phyloP scores from a whole-genome alignment of 768 basidiomycete genomes.

The Plicaturopsis crispa region DNA sequence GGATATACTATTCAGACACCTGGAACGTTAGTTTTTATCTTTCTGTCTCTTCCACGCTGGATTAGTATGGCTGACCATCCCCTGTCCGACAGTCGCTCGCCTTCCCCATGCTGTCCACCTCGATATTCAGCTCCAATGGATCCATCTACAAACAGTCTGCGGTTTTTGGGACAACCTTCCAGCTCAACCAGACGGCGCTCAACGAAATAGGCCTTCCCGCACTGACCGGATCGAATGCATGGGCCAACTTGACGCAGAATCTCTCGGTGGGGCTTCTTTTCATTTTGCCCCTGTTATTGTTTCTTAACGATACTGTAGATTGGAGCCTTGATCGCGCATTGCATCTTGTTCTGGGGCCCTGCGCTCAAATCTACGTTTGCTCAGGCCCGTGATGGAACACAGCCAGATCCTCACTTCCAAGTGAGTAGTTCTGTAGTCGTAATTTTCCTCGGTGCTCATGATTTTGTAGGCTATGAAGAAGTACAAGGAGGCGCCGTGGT shows the following conservation, averaged over 20 bases:
- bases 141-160: conserved; percentile 44
- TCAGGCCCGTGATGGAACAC: conserved; percentile 33
- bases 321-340: conserved; percentile 52
- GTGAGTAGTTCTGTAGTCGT: conserved; percentile 15
- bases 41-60: conserved; percentile 15
- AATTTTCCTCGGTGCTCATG: background rate
- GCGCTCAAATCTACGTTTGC: conserved; percentile 43
- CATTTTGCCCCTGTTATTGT: conserved; percentile 1
- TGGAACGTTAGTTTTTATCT: conserved; percentile 39
- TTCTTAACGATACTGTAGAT: conserved; percentile 26
- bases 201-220: conserved; percentile 40
- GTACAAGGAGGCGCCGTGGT: conserved; percentile 54
- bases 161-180: conserved; percentile 44
- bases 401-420: conserved; percentile 52
- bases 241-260: conserved; percentile 39
- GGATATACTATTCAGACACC: conserved; percentile 53
- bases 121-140: conserved; percentile 48
- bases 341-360: conserved; percentile 49
- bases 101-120: conserved; percentile 55
- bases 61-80: too few relatives aligned
- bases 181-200: conserved; percentile 48
- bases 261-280: conserved; percentile 32
- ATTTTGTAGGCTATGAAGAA: conserved; percentile 40
- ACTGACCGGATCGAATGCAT: conserved; percentile 46
- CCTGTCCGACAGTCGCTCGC: conserved; percentile 40